Evolutionary conservation across 2,329 filamentous ascomycete genomes (phyloP), one percentile per base, ranked within the genome.

Genomic region (Raffaelea ambrosiae): DNA sequence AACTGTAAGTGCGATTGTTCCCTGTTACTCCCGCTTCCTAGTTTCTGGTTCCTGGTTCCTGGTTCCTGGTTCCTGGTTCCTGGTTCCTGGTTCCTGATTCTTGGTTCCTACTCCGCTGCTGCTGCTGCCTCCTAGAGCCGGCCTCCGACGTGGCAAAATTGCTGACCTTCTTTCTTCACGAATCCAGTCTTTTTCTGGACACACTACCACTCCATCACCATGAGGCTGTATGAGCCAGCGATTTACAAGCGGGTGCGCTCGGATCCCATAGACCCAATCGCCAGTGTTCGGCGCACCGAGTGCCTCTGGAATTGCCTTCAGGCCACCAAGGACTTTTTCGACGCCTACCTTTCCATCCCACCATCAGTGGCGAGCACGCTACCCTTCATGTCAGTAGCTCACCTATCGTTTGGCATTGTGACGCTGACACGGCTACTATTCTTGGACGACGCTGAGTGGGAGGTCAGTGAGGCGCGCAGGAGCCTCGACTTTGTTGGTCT

Each of bases 161-260:
- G n/a, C n/a, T n/a, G n/a, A n/a, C n/a, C n/a, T n/a, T n/a, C n/a
- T n/a, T n/a, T n/a, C n/a, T n/a, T n/a, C n/a, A n/a, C n/a, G n/a
- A n/a, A n/a, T n/a, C n/a, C 18, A 69, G 66, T 53, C 33, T 52
- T 64, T 5, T 57, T 70, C 26, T 60, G 59, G 53, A 54, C 60
- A 2, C 61, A 64, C 42, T 67, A 68, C 39, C 50, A 61, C 44
- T 54, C 57, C 31, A 48, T 63, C 2, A 39, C 65, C 5, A 56
- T 64, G 16, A 63, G 64, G 0, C 58, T 70, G 2, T 68, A 66
- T 49, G 67, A 70, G 42, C 66, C 66, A 0, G 58, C 59, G 19
- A 59, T 68, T 3, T 56, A 54, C 40, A 59, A 63, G 50, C 59
- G 57, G 3, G 47, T 58, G 9, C 13, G 13, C 2, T 11, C 26